These are phyloP conservation scores for Starmerella geochares DNA, from an alignment of 805 yeast genomes.

Conservation along the genomic window DNA sequence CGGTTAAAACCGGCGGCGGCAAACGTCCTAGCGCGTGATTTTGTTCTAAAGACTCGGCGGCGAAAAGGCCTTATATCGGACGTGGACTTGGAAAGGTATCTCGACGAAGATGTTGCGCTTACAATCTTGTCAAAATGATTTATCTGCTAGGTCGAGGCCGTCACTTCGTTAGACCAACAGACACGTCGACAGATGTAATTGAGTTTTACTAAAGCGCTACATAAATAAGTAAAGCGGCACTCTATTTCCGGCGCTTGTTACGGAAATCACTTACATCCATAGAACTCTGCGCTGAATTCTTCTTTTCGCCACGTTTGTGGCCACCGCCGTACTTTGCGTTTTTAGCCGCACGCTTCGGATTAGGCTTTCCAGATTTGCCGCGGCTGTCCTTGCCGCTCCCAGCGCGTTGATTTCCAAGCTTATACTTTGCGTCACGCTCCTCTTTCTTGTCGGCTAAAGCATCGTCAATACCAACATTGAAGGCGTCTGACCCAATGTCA, in stretches of 20 bases:
- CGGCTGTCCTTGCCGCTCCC: background rate
- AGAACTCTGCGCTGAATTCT: conserved; percentile 62
- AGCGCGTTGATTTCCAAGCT: conserved; percentile 36
- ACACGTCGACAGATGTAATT: no score
- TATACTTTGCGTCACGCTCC: conserved; percentile 31
- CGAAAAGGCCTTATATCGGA: conserved; percentile 78
- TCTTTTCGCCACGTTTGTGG: conserved; percentile 59
- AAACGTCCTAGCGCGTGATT: conserved; percentile 70
- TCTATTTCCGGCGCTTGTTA: conserved; percentile 36
- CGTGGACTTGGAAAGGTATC: conserved; percentile 53
- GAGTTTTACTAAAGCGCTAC: background rate
- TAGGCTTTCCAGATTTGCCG: conserved; percentile 36
- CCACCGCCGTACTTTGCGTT: conserved; percentile 67
- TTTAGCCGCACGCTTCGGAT: conserved; percentile 59
- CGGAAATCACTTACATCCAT: conserved; percentile 55
- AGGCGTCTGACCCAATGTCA: conserved; percentile 63
- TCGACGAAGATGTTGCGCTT: conserved; percentile 36
- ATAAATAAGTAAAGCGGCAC: background rate
- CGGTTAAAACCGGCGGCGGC: conserved; percentile 65
- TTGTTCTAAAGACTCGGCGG: conserved; percentile 75
- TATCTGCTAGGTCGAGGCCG: no score
- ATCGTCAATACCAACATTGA: conserved; percentile 88
- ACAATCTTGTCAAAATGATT: background rate
- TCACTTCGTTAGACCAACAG: no score
- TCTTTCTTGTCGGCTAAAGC: conserved; percentile 56